Conservation (phyloP, 2,329 filamentous ascomycete genomes). For the Penicillium sp. region DNA sequence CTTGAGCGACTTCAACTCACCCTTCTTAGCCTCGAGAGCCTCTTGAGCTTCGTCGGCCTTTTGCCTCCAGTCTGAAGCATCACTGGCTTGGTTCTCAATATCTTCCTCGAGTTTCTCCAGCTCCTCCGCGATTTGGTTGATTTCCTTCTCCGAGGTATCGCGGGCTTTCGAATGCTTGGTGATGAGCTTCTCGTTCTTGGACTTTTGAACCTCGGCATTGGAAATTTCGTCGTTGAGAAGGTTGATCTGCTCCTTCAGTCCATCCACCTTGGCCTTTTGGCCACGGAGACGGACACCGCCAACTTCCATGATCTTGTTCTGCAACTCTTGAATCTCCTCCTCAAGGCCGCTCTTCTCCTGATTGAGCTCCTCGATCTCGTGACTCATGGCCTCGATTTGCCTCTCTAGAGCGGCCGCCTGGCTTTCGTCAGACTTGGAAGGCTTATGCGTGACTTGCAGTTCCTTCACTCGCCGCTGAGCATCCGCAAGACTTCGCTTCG, state of each 20-base stretch:
- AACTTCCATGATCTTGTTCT: slow-evolving; percentile 97
- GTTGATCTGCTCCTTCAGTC: slow-evolving; percentile 77
- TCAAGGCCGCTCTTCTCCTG: slow-evolving; percentile 85
- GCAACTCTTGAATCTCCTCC: slow-evolving; percentile 82
- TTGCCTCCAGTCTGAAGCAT: slow-evolving; percentile 65
- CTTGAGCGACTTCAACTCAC: slow-evolving; percentile 73
- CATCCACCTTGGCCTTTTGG: slow-evolving; percentile 86
- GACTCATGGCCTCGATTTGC: slow-evolving; percentile 67
- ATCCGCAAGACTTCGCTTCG: slow-evolving; percentile 76
- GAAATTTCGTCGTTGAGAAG: slow-evolving; percentile 76
- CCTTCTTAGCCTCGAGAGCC: slow-evolving; percentile 69
- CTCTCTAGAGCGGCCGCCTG: slow-evolving; percentile 68
- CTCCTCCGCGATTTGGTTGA: slow-evolving; percentile 65
- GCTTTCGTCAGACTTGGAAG: slow-evolving; percentile 71
- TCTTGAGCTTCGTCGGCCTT: slow-evolving; percentile 77
- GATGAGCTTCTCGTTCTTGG: slow-evolving; percentile 89
- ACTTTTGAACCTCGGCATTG: slow-evolving; percentile 77
- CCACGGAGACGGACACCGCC: slow-evolving; percentile 87
- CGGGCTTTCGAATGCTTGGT: slow-evolving; percentile 79
- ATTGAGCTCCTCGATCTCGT: slow-evolving; percentile 72
- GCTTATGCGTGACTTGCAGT: slow-evolving; percentile 71
- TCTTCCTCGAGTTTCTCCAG: slow-evolving; percentile 73
- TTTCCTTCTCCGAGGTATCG: slow-evolving; percentile 70
- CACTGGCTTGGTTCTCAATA: slow-evolving; percentile 67
- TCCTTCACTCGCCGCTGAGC: slow-evolving; percentile 80